phyloP scores from a whole-genome alignment of 495 filamentous ascomycete genomes.

The Penicillium arizonense region DNA sequence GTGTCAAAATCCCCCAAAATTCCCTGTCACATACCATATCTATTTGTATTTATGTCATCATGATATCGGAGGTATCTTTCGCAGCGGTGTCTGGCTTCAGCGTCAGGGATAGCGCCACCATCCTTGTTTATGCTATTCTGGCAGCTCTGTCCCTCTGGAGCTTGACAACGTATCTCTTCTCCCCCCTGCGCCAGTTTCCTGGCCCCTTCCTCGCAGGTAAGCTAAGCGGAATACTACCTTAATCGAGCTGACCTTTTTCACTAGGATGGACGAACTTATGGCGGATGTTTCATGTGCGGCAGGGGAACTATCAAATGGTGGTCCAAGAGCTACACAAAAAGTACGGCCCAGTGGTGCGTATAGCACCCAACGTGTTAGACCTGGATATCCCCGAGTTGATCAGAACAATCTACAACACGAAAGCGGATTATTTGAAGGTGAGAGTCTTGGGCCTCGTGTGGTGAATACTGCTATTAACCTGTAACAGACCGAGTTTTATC shows the following conservation, averaged over 20 bases:
- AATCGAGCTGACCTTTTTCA: not conserved
- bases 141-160: constrained; percentile 11
- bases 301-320: constrained; percentile 25
- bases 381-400: constrained; percentile 25
- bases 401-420: constrained; percentile 26
- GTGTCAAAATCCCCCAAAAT: too few species aligned
- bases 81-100: not conserved
- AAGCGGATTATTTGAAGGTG: constrained; percentile 22
- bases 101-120: not conserved
- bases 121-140: constrained; percentile 1
- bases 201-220: constrained; percentile 36
- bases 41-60: too few species aligned
- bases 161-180: constrained; percentile 19
- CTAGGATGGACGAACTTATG: constrained; percentile 37
- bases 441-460: not conserved
- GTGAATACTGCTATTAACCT: not conserved
- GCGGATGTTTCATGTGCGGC: constrained; percentile 26
- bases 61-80: not conserved
- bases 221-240: not conserved
- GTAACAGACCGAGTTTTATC: constrained; percentile 38
- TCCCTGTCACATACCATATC: too few species aligned
- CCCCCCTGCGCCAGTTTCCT: constrained; percentile 29
- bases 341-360: constrained; percentile 33
- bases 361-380: constrained; percentile 32
- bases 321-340: constrained; percentile 34